Conservation (phyloP, 106 monocot species). For the Alisma plantagoaquatica region DNA sequence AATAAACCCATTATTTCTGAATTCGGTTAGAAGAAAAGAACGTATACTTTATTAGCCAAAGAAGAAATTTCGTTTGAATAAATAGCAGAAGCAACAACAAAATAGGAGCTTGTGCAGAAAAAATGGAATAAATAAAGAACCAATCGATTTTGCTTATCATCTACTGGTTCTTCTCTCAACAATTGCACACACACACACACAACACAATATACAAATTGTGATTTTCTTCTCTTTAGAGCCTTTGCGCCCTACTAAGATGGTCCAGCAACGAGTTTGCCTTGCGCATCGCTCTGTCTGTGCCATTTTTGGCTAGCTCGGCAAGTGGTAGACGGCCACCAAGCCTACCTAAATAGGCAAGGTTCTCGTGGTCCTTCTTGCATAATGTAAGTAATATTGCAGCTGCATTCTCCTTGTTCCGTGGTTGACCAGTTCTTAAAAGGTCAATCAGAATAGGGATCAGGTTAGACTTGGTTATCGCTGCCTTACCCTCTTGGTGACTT, state of each 20-base stretch:
- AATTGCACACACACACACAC: background rate
- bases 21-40: too few species aligned
- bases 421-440: constrained; percentile 44
- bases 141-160: background rate
- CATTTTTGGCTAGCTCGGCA: constrained; percentile 49
- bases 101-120: too few species aligned
- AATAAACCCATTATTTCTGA: too few species aligned
- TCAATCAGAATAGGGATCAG: constrained; percentile 55
- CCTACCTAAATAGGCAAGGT: constrained; percentile 45
- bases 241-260: constrained; percentile 37
- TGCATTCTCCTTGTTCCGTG: constrained; percentile 76
- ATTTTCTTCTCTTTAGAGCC: constrained; percentile 8
- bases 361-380: constrained; percentile 65
- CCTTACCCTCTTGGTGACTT: constrained; percentile 53
- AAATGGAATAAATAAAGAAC: constrained; percentile 1
- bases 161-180: background rate
- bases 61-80: too few species aligned
- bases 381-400: constrained; percentile 63
- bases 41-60: too few species aligned
- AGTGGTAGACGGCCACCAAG: constrained; percentile 52
- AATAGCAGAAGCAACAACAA: too few species aligned
- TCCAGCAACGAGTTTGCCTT: constrained; percentile 71
- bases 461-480: constrained; percentile 42
- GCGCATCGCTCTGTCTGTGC: constrained; percentile 71
- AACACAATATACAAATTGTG: too few species aligned